Base-by-base conservation (phyloP, 495 filamentous ascomycete genomes). In the Annulohypoxylon nitens region DNA sequence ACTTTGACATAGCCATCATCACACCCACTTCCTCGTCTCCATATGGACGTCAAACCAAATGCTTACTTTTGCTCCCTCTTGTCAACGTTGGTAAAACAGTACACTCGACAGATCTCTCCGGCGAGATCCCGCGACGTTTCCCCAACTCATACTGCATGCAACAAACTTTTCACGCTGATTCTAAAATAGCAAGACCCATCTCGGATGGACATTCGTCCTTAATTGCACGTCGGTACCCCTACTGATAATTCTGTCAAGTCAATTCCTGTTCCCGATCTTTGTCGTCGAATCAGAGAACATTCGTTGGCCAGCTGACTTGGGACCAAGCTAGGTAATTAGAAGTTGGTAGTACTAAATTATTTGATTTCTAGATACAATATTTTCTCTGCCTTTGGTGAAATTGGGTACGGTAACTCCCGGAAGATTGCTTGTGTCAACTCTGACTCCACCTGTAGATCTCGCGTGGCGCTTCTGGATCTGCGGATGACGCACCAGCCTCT, bases 291-390 rank as follows among this genome's bases (percentile, higher is more conserved):
- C 67, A 37, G 59, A 67, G 18, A 68, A 64, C 47, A 54, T 71
- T 66, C 33, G 54, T 39, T 62, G 62, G 59, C 48, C 47, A 64
- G 53, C 45, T 64, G 59, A 64, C 67, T 57, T 57, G 64, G 72
- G 67, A 58, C 51, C 50, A 61, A 71, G 34, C 20, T 64, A 70
- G 67, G 67, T 70, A 71, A 64, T 75, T 71, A 71, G 67, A 33
- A 59, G 64, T 75, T 58, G 63, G 47, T 75, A 75, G 72, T 71
- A 75, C 72, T 75, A 68, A 75, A 75, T 26, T 30, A 67, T 64
- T 37, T 68, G 67, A 60, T 70, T 75, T 75, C 50, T 75, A 75
- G 72, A 67, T 58, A 61, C 37, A 18, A 41, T 51, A 41, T 12
- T 45, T 53, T 63, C 53, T 50, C 10, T 75, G 34, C 48, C 61